Evolutionary conservation across 2,329 filamentous ascomycete species (phyloP).

Genomic region (Pestalotiopsis sp.): DNA sequence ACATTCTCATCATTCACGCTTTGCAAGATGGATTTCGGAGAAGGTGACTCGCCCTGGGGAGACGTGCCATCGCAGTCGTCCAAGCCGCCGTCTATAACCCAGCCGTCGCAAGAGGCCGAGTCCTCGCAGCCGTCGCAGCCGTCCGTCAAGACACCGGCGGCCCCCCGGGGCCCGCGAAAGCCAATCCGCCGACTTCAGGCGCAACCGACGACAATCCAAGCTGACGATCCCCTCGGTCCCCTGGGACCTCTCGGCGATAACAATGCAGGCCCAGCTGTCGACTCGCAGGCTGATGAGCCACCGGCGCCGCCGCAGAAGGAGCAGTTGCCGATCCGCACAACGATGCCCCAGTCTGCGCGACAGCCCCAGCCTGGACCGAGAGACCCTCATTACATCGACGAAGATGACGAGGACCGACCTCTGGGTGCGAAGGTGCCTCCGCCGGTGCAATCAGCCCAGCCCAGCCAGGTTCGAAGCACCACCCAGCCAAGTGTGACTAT

Average conservation of each 20-base stretch:
- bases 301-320: conserved; percentile 73
- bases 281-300: conserved; percentile 48
- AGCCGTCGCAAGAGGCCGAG: conserved; percentile 26
- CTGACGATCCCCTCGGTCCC: conserved; percentile 76
- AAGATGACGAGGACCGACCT: conserved; percentile 59
- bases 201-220: conserved; percentile 77
- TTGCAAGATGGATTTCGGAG: conserved; percentile 42
- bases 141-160: conserved; percentile 27
- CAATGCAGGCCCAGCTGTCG: conserved; percentile 35
- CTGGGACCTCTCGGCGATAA: conserved; percentile 67
- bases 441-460: conserved; percentile 60
- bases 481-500: conserved; percentile 81
- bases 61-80: conserved; percentile 43
- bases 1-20: background rate
- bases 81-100: conserved; percentile 21
- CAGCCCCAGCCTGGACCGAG: conserved; percentile 43
- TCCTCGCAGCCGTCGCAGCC: conserved; percentile 31
- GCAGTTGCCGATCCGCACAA: conserved; percentile 61
- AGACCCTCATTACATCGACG: conserved; percentile 68
- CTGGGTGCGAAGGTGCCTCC: conserved; percentile 66
- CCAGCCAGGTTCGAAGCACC: conserved; percentile 51
- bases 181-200: conserved; percentile 64
- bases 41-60: conserved; percentile 46
- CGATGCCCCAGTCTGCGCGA: conserved; percentile 50
- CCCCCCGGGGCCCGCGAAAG: conserved; percentile 25